Conservation (phyloP, 2,329 filamentous ascomycete species). For the Incumbomyces lentus region DNA sequence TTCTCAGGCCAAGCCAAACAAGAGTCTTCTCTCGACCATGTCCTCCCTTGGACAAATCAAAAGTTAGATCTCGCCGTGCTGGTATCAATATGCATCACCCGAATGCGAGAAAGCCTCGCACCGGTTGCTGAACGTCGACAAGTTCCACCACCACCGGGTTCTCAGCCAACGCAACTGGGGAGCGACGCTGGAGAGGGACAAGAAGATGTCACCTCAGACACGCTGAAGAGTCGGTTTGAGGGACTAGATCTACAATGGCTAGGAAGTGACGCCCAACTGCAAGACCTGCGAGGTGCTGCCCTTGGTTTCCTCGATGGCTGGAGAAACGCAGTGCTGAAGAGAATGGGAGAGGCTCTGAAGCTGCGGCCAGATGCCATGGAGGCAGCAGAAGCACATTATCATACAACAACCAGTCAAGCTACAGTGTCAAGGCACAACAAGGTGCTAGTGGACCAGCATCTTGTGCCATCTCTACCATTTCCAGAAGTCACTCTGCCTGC, state of each 20-base stretch:
- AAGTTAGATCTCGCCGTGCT: conserved; percentile 1
- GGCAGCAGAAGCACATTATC: conserved; percentile 25
- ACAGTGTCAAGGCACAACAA: conserved; percentile 4
- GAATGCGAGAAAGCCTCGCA: neutral
- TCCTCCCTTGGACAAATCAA: neutral
- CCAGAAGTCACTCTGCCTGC: neutral
- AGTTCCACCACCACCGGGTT: too few species aligned
- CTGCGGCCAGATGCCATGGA: conserved; percentile 23
- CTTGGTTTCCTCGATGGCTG: conserved; percentile 64
- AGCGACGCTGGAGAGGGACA: neutral
- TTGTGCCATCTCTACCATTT: neutral
- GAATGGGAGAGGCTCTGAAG: conserved; percentile 56
- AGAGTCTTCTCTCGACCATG: conserved; percentile 2
- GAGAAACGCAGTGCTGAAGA: conserved; percentile 53
- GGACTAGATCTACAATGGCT: neutral
- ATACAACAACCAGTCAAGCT: conserved; percentile 20
- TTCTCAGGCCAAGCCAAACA: neutral
- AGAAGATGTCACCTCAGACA: neutral
- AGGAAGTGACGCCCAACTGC: neutral
- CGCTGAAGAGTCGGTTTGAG: neutral
- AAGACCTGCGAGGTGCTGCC: conserved; percentile 52
- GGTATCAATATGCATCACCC: neutral
- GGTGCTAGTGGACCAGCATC: conserved; percentile 1
- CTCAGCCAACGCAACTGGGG: neutral
- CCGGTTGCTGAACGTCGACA: neutral